Percentiles rank a stretch among this genome's conserved stretches.
These are phyloP conservation scores for Nitzschia sp. DNA, from an alignment of 108 stramenopile species.

Conservation along the genomic window DNA sequence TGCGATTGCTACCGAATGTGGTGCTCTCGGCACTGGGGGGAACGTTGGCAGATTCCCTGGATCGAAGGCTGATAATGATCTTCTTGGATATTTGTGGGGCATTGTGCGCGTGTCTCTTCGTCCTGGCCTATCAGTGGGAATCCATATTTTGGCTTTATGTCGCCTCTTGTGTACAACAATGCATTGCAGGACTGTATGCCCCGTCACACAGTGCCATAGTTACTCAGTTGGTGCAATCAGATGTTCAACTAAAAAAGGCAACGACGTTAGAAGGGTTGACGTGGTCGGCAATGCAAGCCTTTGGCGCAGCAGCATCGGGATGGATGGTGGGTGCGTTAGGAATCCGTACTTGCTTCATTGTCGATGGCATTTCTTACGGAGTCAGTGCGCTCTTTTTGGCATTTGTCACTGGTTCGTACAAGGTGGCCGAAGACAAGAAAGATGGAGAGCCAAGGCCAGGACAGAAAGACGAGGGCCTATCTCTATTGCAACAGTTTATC, in stretches of 20 bases:
- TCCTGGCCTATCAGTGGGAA: slow-evolving; percentile 44
- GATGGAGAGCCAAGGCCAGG: neutral
- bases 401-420: slow-evolving; percentile 29
- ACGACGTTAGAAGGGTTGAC: slow-evolving; percentile 60
- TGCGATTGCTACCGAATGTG: slow-evolving; percentile 67
- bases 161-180: slow-evolving; percentile 55
- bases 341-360: slow-evolving; percentile 53
- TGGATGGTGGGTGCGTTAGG: slow-evolving; percentile 48
- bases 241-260: slow-evolving; percentile 64
- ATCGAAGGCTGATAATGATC: slow-evolving; percentile 63
- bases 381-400: slow-evolving; percentile 46
- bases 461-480: neutral
- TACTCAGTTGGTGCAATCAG: slow-evolving; percentile 50
- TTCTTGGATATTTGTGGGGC: slow-evolving; percentile 57
- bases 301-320: slow-evolving; percentile 63
- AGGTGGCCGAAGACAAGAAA: slow-evolving; percentile 18
- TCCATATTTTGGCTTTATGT: slow-evolving; percentile 55
- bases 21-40: slow-evolving; percentile 65
- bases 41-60: slow-evolving; percentile 61
- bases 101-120: slow-evolving; percentile 40
- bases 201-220: slow-evolving; percentile 56
- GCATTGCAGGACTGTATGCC: slow-evolving; percentile 61
- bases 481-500: too few relatives aligned
- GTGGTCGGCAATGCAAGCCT: slow-evolving; percentile 61
- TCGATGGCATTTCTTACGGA: slow-evolving; percentile 49